Percentiles rank a stretch among this genome's conserved stretches.
Evolutionary conservation across 331 rosid genomes (phyloP).

Genomic region (Pyracantha coccinea): DNA sequence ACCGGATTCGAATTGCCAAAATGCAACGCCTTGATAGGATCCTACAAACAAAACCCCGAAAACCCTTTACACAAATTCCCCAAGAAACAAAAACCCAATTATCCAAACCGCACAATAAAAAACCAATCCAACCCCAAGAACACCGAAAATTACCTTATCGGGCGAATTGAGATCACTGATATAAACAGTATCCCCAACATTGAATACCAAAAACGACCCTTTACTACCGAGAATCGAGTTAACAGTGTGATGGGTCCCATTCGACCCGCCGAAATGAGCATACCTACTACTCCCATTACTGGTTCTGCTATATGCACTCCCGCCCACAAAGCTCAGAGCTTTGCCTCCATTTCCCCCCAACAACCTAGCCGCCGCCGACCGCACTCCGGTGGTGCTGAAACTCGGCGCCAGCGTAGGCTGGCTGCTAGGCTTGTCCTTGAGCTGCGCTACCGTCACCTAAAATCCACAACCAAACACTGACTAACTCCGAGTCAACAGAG

Average conservation of each 20-base stretch:
- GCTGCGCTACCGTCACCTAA: slow-evolving; percentile 80
- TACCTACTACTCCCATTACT: slow-evolving; percentile 53
- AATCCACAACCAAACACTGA: slow-evolving; percentile 20
- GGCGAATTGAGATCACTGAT: slow-evolving; percentile 88
- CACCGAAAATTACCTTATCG: slow-evolving; percentile 56
- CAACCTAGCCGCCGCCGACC: slow-evolving; percentile 85
- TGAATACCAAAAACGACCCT: slow-evolving; percentile 78
- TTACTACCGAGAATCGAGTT: slow-evolving; percentile 68
- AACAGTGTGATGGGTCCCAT: slow-evolving; percentile 29
- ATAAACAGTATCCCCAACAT: slow-evolving; percentile 88
- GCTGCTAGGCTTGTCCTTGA: slow-evolving; percentile 72
- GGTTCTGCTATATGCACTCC: slow-evolving; percentile 61
- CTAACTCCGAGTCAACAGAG: slow-evolving; percentile 9
- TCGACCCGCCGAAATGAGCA: slow-evolving; percentile 10
- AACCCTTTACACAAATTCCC: neutral
- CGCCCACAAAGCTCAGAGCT: slow-evolving; percentile 82
- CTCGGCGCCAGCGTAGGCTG: slow-evolving; percentile 54
- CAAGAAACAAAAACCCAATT: neutral
- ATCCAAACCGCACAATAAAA: slow-evolving; percentile 13
- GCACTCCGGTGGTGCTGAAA: slow-evolving; percentile 72
- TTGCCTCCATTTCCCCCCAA: slow-evolving; percentile 86
- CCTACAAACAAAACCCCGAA: slow-evolving; percentile 39
- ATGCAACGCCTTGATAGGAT: slow-evolving; percentile 91
- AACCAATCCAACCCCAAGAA: neutral
- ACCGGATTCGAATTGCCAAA: slow-evolving; percentile 83